A percentile compares a stretch with the other conserved stretches of the same genome.
phyloP scores from a whole-genome alignment of 2,329 filamentous ascomycete species.

The Xylaria sp. region DNA sequence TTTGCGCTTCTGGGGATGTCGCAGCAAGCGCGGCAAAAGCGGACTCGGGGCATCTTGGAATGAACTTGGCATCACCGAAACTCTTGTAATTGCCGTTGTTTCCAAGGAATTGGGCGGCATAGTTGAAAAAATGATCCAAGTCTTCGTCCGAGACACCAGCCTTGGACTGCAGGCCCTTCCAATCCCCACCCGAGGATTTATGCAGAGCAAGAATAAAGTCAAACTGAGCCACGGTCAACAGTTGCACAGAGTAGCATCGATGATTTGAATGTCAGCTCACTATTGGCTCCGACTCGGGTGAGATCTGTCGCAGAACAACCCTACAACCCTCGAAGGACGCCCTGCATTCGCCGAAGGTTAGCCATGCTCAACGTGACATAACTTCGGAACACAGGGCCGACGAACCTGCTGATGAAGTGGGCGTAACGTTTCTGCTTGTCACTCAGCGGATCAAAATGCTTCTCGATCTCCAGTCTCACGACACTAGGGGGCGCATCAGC shows the following conservation, averaged over 20 bases:
- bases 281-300: slow-evolving; percentile 82
- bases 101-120: slow-evolving; percentile 80
- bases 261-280: slow-evolving; percentile 37
- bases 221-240: slow-evolving; percentile 56
- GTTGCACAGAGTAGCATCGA: slow-evolving; percentile 17
- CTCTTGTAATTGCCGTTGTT: slow-evolving; percentile 89
- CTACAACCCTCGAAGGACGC: slow-evolving; percentile 81
- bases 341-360: slow-evolving; percentile 54
- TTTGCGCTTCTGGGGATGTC: slow-evolving; percentile 67
- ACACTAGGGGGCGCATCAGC: slow-evolving; percentile 91
- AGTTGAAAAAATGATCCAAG: slow-evolving; percentile 76
- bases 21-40: slow-evolving; percentile 72
- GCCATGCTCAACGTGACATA: slow-evolving; percentile 28
- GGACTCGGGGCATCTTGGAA: slow-evolving; percentile 74
- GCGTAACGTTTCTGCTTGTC: slow-evolving; percentile 89
- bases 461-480: slow-evolving; percentile 88
- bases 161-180: slow-evolving; percentile 72
- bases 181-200: slow-evolving; percentile 73
- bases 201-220: slow-evolving; percentile 82
- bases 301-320: slow-evolving; percentile 82
- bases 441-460: slow-evolving; percentile 84
- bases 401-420: slow-evolving; percentile 83
- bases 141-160: slow-evolving; percentile 72
- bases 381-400: slow-evolving; percentile 28
- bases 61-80: slow-evolving; percentile 86